Percentiles rank a stretch among this genome's conserved stretches.
Evolutionary conservation across 169 alveolate species (phyloP).

Genomic region (Eimeria falciformis): DNA sequence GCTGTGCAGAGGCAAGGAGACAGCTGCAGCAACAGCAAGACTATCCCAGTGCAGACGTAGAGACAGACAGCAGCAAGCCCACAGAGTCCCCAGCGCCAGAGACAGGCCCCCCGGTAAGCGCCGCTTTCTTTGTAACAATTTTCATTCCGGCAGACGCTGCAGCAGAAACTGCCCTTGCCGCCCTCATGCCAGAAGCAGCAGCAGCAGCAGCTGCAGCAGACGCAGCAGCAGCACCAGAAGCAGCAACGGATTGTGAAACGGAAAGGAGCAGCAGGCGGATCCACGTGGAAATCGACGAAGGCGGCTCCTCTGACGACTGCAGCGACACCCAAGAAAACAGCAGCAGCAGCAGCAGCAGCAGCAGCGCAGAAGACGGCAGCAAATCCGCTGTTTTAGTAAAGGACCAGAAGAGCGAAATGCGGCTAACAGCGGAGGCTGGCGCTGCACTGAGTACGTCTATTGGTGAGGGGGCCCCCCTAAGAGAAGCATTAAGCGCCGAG

Average conservation of each 20-base stretch:
- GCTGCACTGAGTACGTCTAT: neutral
- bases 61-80: neutral
- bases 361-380: neutral
- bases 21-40: slow-evolving; percentile 33
- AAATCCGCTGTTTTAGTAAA: too few relatives aligned
- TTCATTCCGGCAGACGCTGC: slow-evolving; percentile 27
- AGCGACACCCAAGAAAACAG: neutral
- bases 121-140: slow-evolving; percentile 38
- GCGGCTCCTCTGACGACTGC: slow-evolving; percentile 45
- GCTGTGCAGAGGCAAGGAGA: slow-evolving; percentile 24
- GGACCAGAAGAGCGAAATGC: neutral
- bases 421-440: too few relatives aligned
- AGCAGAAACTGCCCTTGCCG: slow-evolving; percentile 12
- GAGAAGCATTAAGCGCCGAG: neutral
- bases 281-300: slow-evolving; percentile 31
- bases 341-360: slow-evolving; percentile 16
- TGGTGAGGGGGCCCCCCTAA: neutral
- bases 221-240: neutral
- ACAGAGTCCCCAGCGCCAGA: neutral
- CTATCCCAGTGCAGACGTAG: neutral
- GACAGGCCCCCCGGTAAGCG: neutral
- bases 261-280: neutral
- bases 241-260: slow-evolving; percentile 17
- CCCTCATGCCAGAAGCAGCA: slow-evolving; percentile 38
- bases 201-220: slow-evolving; percentile 42